Conservation (phyloP, 1,284 basidiomycete species). For the Termitomyces sp. region DNA sequence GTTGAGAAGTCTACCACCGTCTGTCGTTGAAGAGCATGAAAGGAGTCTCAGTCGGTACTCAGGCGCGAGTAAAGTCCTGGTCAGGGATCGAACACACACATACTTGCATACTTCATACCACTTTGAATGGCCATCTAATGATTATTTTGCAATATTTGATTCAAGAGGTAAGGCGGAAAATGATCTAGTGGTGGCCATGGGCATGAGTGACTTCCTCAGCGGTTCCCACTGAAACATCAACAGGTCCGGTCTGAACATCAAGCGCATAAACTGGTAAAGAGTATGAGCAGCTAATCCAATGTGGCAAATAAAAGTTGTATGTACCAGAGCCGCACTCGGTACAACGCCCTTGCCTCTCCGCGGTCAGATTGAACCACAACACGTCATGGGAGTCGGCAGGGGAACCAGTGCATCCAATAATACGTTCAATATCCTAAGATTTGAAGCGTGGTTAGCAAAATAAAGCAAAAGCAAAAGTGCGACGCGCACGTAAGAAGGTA, state of each 20-base stretch:
- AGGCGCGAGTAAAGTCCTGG: not conserved
- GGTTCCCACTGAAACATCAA: conserved; percentile 6
- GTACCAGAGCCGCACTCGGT: conserved; percentile 85
- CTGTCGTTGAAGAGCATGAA: not conserved
- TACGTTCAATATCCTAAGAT: conserved; percentile 68
- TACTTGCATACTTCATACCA: not conserved
- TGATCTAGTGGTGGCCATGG: conserved; percentile 10
- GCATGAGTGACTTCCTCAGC: conserved; percentile 3
- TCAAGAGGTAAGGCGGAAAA: not conserved
- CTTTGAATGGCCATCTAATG: not conserved
- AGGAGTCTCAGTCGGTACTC: not conserved
- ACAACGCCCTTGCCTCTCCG: conserved; percentile 74
- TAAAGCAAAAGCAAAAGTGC: conserved; percentile 7
- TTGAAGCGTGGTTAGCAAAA: not conserved
- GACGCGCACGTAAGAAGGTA: conserved; percentile 79
- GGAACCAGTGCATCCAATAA: conserved; percentile 88
- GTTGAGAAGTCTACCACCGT: not conserved
- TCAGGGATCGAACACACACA: not conserved
- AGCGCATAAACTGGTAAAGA: conserved; percentile 46
- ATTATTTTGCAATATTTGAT: conserved; percentile 10
- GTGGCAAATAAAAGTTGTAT: conserved; percentile 20
- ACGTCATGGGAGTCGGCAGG: conserved; percentile 92
- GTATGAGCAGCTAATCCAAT: conserved; percentile 12
- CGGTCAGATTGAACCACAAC: conserved; percentile 73
- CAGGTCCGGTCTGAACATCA: conserved; percentile 26